Conservation (phyloP, 768 basidiomycete genomes). For the Daedaleopsis sinensis region DNA sequence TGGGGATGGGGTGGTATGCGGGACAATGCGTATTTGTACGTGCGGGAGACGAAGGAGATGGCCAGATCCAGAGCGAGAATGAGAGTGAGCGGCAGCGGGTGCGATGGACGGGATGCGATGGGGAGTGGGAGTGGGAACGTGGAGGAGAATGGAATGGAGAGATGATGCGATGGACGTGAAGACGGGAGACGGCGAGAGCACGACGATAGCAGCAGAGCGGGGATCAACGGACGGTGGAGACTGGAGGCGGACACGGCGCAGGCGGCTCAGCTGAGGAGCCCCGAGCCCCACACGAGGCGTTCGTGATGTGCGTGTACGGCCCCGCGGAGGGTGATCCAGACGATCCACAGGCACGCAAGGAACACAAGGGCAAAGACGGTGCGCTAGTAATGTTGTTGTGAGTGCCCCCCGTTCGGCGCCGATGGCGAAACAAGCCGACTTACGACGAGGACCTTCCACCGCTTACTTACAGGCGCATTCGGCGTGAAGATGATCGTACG, state of each 20-base stretch:
- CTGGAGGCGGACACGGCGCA: not conserved
- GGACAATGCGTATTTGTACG: not conserved
- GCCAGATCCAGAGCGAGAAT: not conserved
- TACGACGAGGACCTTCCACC: constrained; percentile 69
- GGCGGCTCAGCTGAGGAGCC: constrained; percentile 62
- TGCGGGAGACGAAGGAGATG: not conserved
- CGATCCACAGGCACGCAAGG: constrained; percentile 58
- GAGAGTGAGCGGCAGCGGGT: not conserved
- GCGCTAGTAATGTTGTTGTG: constrained; percentile 17
- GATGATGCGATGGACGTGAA: not conserved
- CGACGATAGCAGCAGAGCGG: not conserved
- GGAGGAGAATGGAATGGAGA: not conserved
- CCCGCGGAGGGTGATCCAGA: constrained; percentile 63
- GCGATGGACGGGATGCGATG: not conserved
- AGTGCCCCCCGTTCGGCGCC: not conserved
- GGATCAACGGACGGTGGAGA: not conserved
- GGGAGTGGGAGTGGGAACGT: not conserved
- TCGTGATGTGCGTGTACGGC: constrained; percentile 76
- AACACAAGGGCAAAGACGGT: constrained; percentile 59
- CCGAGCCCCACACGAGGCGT: constrained; percentile 78
- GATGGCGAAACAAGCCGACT: constrained; percentile 4
- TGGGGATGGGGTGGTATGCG: not conserved
- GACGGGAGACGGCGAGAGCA: not conserved
- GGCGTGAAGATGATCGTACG: constrained; percentile 74
- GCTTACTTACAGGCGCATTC: constrained; percentile 69